Evolutionary conservation across 345 rosid genomes (phyloP).

Genomic region (Microthlaspi erraticum): DNA sequence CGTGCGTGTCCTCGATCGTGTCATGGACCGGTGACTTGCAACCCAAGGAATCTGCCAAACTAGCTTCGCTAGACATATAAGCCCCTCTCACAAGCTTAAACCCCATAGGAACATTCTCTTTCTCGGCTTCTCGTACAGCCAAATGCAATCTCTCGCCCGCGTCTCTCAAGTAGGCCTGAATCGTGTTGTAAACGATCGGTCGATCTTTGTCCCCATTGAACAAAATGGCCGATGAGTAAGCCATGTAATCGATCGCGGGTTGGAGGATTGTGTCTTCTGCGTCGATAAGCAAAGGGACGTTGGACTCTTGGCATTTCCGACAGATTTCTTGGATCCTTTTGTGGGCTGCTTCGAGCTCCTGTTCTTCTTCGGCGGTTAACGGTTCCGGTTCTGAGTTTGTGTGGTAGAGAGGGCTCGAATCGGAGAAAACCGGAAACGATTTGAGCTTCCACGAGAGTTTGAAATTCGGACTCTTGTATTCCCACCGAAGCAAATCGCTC

Average conservation of each 20-base stretch:
- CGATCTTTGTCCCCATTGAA: slow-evolving; percentile 51
- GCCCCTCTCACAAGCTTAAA: slow-evolving; percentile 90
- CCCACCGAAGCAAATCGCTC: slow-evolving; percentile 86
- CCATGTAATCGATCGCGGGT: slow-evolving; percentile 86
- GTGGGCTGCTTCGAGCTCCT: slow-evolving; percentile 57
- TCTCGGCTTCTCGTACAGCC: slow-evolving; percentile 59
- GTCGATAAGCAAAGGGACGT: slow-evolving; percentile 62
- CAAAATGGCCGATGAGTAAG: slow-evolving; percentile 60
- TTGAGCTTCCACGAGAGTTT: slow-evolving; percentile 78
- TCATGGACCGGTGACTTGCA: slow-evolving; percentile 77
- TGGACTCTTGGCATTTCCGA: slow-evolving; percentile 56
- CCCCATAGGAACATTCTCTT: slow-evolving; percentile 68
- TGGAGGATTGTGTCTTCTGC: slow-evolving; percentile 86
- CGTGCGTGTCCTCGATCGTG: slow-evolving; percentile 71
- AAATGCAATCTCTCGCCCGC: slow-evolving; percentile 65
- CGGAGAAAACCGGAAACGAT: slow-evolving; percentile 68
- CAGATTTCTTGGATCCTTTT: slow-evolving; percentile 61
- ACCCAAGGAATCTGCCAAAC: slow-evolving; percentile 67
- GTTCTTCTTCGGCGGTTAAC: slow-evolving; percentile 63
- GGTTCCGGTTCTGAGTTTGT: slow-evolving; percentile 68
- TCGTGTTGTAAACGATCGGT: slow-evolving; percentile 69
- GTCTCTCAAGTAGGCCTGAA: slow-evolving; percentile 86
- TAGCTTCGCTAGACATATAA: slow-evolving; percentile 74
- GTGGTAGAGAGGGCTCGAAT: slow-evolving; percentile 75
- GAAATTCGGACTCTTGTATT: slow-evolving; percentile 59